A percentile compares a stretch with the other conserved stretches of the same genome.
phyloP scores from a whole-genome alignment of 257 asterid species.

The Capsicum pubescens region DNA sequence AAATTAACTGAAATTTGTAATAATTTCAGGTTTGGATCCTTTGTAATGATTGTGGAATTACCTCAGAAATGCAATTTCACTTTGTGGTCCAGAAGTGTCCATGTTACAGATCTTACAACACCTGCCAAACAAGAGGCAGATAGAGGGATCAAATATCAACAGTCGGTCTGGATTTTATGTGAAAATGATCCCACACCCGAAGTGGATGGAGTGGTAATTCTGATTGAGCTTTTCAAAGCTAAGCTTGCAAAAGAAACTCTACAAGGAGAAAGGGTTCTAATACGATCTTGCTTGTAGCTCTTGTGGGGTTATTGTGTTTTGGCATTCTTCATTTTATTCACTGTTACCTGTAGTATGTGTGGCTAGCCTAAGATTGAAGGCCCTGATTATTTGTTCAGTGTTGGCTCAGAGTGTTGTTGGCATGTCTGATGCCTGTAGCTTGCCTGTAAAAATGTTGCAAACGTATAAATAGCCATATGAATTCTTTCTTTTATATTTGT shows the following conservation, averaged over 20 bases:
- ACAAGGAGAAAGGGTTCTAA: not conserved
- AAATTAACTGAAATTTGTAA: not conserved
- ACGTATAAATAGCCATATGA: too few species aligned
- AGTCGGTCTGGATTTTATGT: not conserved
- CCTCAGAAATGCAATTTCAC: constrained; percentile 62
- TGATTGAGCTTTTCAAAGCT: not conserved
- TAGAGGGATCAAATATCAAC: not conserved
- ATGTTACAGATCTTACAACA: constrained; percentile 68
- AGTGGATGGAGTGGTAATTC: not conserved
- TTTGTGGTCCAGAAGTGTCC: constrained; percentile 68
- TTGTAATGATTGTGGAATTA: constrained; percentile 72
- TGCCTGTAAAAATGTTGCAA: not conserved
- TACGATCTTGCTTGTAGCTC: not conserved
- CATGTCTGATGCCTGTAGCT: not conserved
- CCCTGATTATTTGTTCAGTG: not conserved
- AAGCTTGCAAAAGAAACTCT: not conserved
- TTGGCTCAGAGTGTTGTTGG: not conserved
- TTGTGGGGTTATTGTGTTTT: not conserved
- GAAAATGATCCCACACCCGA: not conserved
- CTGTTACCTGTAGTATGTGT: not conserved
- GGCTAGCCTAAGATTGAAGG: not conserved
- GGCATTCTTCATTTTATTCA: not conserved
- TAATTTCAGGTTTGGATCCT: constrained; percentile 63
- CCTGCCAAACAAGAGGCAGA: constrained; percentile 60
- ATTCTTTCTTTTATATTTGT: too few species aligned